These are phyloP conservation scores for Knoxia roxburghii DNA, from an alignment of 257 asterid species.

Conservation along the genomic window DNA sequence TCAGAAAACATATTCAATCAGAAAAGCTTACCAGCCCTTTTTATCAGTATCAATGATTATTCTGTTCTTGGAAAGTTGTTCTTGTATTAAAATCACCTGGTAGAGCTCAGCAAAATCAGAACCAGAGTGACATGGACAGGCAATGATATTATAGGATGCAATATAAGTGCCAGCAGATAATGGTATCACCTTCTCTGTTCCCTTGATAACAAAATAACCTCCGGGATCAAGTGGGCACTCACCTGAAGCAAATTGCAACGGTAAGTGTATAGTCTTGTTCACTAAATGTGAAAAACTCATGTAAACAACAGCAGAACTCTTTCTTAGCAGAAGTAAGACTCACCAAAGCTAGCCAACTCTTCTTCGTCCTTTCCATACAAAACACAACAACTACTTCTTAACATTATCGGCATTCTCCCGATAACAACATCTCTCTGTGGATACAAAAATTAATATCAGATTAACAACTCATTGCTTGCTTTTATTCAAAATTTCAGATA, in stretches of 20 bases:
- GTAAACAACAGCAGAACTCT: neutral
- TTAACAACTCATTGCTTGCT: constrained; percentile 24
- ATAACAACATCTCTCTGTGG: constrained; percentile 44
- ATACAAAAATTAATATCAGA: constrained; percentile 9
- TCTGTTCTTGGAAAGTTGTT: constrained; percentile 94
- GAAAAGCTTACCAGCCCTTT: constrained; percentile 67
- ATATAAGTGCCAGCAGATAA: constrained; percentile 9
- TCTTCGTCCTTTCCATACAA: constrained; percentile 83
- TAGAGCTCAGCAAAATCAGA: constrained; percentile 9
- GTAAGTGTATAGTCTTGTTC: neutral
- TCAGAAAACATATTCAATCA: neutral
- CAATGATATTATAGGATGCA: neutral
- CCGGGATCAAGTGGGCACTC: constrained; percentile 99
- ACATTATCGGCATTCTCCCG: constrained; percentile 94
- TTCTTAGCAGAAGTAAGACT: constrained; percentile 16
- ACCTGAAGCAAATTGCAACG: constrained; percentile 38
- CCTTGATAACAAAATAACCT: constrained; percentile 87
- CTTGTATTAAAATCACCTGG: constrained; percentile 93
- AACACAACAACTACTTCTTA: constrained; percentile 65
- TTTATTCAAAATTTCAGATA: constrained; percentile 9
- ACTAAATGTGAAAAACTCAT: neutral
- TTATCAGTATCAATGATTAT: constrained; percentile 86
- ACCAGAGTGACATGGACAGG: neutral
- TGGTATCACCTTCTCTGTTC: constrained; percentile 74
- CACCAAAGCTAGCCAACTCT: constrained; percentile 77